Conservation (phyloP, 140 eudicot species). For the Bidens hawaiensis region DNA sequence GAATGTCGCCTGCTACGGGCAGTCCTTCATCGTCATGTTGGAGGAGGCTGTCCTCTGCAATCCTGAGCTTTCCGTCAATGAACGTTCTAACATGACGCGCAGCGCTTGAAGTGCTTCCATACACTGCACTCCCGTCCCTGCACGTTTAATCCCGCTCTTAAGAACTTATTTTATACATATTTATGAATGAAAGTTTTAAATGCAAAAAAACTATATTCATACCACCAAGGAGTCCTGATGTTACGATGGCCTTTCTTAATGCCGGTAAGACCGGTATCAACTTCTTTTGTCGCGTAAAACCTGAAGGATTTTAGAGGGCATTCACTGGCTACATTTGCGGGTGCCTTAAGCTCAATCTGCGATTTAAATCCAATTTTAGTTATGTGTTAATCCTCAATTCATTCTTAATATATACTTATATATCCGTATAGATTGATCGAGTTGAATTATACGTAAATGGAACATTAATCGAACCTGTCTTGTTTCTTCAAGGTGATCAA, state of each 20-base stretch:
- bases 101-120: conserved; percentile 33
- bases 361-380: neutral
- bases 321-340: conserved; percentile 42
- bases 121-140: conserved; percentile 62
- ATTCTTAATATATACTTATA: no score
- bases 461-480: conserved; percentile 33
- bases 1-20: conserved; percentile 47
- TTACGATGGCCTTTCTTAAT: conserved; percentile 47
- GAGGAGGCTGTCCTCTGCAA: conserved; percentile 49
- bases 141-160: no score
- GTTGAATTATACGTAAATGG: no score
- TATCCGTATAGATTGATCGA: no score
- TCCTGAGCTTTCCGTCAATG: conserved; percentile 58
- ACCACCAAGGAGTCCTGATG: conserved; percentile 74
- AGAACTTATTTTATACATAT: no score
- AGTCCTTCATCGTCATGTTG: conserved; percentile 34
- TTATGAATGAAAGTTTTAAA: no score
- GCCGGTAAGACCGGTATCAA: conserved; percentile 33
- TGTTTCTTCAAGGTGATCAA: conserved; percentile 54
- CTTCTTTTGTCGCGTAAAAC: conserved; percentile 42
- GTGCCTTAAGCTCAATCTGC: conserved; percentile 52
- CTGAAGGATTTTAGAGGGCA: conserved; percentile 59
- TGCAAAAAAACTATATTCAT: no score
- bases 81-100: conserved; percentile 39
- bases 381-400: neutral